phyloP scores from a whole-genome alignment of 192 early-diverging fungal genomes.

The Coemansia sp. region DNA sequence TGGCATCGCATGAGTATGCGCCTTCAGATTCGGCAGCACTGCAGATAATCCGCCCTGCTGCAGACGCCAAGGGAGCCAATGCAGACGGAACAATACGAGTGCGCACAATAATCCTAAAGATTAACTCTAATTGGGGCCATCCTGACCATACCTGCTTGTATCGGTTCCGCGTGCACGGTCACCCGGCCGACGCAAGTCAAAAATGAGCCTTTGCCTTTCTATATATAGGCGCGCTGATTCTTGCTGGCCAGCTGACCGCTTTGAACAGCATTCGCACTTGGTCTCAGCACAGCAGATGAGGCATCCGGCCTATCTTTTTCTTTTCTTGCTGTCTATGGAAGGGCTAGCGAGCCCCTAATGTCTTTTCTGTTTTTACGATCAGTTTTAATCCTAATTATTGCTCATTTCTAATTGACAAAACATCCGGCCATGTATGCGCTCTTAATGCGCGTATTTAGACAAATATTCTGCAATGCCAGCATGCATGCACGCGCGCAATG shows the following conservation, averaged over 20 bases:
- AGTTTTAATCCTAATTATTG: neutral
- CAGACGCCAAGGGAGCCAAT: conserved; percentile 14
- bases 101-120: conserved; percentile 57
- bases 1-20: conserved; percentile 54
- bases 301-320: neutral
- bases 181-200: conserved; percentile 11
- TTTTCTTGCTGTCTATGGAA: neutral
- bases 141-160: conserved; percentile 72
- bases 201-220: conserved; percentile 8
- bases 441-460: neutral
- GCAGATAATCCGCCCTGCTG: conserved; percentile 48
- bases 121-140: conserved; percentile 73
- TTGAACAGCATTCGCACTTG: neutral
- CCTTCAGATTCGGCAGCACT: conserved; percentile 39
- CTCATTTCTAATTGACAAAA: neutral
- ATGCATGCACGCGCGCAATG: neutral
- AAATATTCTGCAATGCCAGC: neutral
- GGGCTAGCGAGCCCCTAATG: neutral
- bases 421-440: neutral
- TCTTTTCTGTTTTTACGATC: neutral
- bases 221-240: conserved; percentile 1
- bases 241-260: neutral
- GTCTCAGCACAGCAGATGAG: neutral
- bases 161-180: conserved; percentile 70
- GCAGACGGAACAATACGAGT: conserved; percentile 44